phyloP scores from a whole-genome alignment of 2,329 filamentous ascomycete genomes.

The Eutypa lata region DNA sequence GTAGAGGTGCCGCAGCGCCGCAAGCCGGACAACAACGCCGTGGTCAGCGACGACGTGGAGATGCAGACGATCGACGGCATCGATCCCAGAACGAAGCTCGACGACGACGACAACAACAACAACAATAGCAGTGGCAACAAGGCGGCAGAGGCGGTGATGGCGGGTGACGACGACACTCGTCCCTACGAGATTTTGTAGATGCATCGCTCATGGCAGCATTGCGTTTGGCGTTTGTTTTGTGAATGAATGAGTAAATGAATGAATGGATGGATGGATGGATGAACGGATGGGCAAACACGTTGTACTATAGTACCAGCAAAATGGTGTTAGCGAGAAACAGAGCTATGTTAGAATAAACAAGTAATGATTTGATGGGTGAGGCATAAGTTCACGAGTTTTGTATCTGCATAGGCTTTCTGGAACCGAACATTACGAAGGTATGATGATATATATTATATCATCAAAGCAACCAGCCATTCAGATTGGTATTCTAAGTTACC shows the following conservation, averaged over 20 bases:
- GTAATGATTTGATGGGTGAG: no score
- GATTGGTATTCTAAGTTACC: no score
- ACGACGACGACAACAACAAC: background rate
- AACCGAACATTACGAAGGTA: no score
- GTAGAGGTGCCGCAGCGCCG: slow-evolving; percentile 43
- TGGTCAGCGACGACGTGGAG: slow-evolving; percentile 13
- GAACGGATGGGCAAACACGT: background rate
- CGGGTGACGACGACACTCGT: background rate
- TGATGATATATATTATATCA: no score
- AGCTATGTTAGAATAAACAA: no score
- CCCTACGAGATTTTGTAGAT: background rate
- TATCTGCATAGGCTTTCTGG: no score
- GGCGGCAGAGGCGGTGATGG: background rate
- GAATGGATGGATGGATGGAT: background rate
- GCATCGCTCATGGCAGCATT: background rate
- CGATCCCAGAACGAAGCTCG: background rate
- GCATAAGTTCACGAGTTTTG: no score
- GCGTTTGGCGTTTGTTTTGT: background rate
- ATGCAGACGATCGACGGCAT: slow-evolving; percentile 28
- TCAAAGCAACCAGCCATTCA: no score
- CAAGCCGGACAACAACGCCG: slow-evolving; percentile 1
- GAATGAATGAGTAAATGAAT: background rate
- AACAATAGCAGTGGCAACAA: background rate
- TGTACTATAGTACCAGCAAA: no score
- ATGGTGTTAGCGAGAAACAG: no score